These are phyloP conservation scores for Pseudofabraea citricarpa DNA, from an alignment of 2,329 filamentous ascomycete species.

Conservation along the genomic window DNA sequence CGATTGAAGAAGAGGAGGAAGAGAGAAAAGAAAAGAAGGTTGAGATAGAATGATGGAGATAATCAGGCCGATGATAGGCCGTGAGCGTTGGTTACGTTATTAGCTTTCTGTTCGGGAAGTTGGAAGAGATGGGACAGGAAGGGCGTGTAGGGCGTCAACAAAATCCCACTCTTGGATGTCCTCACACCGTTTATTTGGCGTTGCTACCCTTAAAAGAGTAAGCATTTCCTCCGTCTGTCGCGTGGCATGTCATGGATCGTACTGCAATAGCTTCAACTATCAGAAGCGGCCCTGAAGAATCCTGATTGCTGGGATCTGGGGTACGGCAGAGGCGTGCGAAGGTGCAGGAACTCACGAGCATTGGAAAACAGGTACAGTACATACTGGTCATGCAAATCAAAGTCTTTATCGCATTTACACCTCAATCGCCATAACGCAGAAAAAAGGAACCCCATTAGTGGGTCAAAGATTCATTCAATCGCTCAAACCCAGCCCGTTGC, in stretches of 20 bases:
- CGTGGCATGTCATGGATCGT: too few species aligned
- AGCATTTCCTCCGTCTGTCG: too few species aligned
- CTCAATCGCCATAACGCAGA: conserved; percentile 2
- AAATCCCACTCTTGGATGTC: background rate
- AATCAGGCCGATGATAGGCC: background rate
- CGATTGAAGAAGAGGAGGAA: background rate
- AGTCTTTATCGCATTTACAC: conserved; percentile 3
- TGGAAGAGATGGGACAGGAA: background rate
- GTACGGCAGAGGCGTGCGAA: too few species aligned
- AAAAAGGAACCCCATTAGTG: background rate
- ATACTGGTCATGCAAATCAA: too few species aligned
- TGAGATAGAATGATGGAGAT: background rate
- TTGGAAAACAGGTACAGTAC: too few species aligned
- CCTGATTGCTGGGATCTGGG: too few species aligned
- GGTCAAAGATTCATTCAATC: conserved; percentile 1
- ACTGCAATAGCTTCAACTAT: too few species aligned
- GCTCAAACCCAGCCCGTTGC: conserved; percentile 1
- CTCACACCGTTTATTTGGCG: too few species aligned
- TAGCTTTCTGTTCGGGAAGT: background rate
- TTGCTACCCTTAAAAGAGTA: too few species aligned
- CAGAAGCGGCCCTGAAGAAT: too few species aligned
- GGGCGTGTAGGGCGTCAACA: background rate
- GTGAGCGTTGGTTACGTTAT: conserved; percentile 1
- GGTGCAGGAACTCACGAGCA: too few species aligned
- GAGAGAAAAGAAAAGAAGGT: background rate